phyloP scores from a whole-genome alignment of 2,329 filamentous ascomycete genomes.

The Escovopsis sp. region DNA sequence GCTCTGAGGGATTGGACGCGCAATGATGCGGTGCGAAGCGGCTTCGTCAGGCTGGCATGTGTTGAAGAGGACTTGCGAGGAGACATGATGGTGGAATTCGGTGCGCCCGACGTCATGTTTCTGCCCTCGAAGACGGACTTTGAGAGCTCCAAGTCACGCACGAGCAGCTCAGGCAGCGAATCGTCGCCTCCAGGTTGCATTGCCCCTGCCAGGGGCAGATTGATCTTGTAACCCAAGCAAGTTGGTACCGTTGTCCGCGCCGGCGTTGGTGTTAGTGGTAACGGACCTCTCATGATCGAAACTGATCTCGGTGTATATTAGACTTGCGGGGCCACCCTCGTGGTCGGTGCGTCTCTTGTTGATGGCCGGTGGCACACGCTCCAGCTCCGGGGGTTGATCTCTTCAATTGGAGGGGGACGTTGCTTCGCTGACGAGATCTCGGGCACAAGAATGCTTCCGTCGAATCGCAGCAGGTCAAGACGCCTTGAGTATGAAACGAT shows the following conservation, averaged over 20 bases:
- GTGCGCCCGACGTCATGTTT: slow-evolving; percentile 37
- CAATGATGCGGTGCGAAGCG: slow-evolving; percentile 16
- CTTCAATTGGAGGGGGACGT: too few relatives aligned
- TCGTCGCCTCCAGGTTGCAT: slow-evolving; percentile 19
- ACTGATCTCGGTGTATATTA: slow-evolving; percentile 18
- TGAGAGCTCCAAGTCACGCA: slow-evolving; percentile 35
- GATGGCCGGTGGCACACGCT: slow-evolving; percentile 2
- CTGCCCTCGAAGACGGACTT: slow-evolving; percentile 31
- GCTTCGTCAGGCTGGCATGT: slow-evolving; percentile 8
- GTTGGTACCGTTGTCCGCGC: slow-evolving; percentile 3
- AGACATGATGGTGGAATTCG: slow-evolving; percentile 15
- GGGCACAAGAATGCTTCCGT: slow-evolving; percentile 3
- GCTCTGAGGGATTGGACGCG: slow-evolving; percentile 17
- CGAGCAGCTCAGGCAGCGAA: slow-evolving; percentile 42
- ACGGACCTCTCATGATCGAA: slow-evolving; percentile 23
- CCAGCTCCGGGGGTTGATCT: slow-evolving; percentile 1
- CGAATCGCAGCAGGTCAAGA: neutral
- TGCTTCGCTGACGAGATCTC: slow-evolving; percentile 1
- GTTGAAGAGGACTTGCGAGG: neutral
- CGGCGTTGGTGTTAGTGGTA: slow-evolving; percentile 21
- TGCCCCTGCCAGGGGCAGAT: slow-evolving; percentile 10
- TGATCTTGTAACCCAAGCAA: slow-evolving; percentile 10
- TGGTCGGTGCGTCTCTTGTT: slow-evolving; percentile 5
- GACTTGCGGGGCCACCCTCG: slow-evolving; percentile 7
- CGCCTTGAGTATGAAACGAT: neutral